Base-by-base conservation (phyloP, 2,329 filamentous ascomycete species). In the Mollisiaceae sp. region DNA sequence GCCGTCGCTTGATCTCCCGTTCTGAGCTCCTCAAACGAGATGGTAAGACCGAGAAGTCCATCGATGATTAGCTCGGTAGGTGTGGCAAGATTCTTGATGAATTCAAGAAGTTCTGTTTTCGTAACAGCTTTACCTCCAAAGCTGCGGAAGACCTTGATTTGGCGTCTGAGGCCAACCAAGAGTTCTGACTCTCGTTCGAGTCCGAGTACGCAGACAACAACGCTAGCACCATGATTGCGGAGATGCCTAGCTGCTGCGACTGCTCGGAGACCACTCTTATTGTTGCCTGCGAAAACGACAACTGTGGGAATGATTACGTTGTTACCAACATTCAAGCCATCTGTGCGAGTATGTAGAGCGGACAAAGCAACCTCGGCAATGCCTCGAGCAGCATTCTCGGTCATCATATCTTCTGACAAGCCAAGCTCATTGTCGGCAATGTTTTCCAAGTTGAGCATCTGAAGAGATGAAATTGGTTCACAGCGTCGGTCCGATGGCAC, bases 271-370 rank as follows among this genome's bases (percentile, higher is more conserved):
- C 94, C 94, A 0, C 90, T 93, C 70, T 93, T 93, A 78, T 97
- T 94, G 77, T 97, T 98, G n/a, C 95, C 94, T 0, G 92, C 94
- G n/a, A 98, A 83, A 8, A 98, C 87, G 24, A 97, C 88, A n/a
- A 76, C 72, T 15, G 71, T 75, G n/a, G 72, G 67, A 9, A 75
- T 61, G 79, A 58, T 81, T 79, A 59, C 79, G 76, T 15, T 79
- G 75, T 75, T 75, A 36, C 67, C 69, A 63, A 73, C 69, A 8
- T 65, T 73, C 82, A 63, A 75, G 69, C 35, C 78, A 60, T 68
- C 64, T 38, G 57, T 73, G 43, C 67, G 77, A 55, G 73, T 76
- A 76, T 83, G 83, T 55, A 96, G 81, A 12, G 92, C 86, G 59
- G 82, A 84, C 62, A 96, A 82, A 0, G 92, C 89, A 35, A 94